These are phyloP conservation scores for Candida chauliodis DNA, from an alignment of 805 yeast genomes.

Conservation along the genomic window DNA sequence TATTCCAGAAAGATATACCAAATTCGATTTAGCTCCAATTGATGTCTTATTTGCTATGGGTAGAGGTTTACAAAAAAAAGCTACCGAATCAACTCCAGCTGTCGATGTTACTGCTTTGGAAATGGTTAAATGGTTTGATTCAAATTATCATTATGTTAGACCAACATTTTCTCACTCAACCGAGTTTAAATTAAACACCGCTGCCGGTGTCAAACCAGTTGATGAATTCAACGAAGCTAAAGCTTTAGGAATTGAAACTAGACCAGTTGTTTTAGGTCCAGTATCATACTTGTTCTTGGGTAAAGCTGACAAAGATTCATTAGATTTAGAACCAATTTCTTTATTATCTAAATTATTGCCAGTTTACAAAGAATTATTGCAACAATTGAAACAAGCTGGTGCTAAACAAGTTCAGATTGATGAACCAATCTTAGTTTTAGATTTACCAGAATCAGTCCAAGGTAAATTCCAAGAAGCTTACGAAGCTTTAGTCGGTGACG, in stretches of 20 bases:
- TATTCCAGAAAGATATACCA: slow-evolving; percentile 94
- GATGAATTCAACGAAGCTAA: slow-evolving; percentile 98
- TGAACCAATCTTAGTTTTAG: slow-evolving; percentile 95
- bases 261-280: slow-evolving; percentile 97
- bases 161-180: slow-evolving; percentile 97
- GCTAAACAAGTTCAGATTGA: slow-evolving; percentile 94
- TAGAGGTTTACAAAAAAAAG: slow-evolving; percentile 98
- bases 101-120: slow-evolving; percentile 98
- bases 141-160: slow-evolving; percentile 99
- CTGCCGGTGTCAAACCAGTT: slow-evolving; percentile 85
- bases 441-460: slow-evolving; percentile 79
- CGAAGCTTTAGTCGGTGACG: slow-evolving; percentile 63
- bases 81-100: slow-evolving; percentile 79
- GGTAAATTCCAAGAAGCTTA: slow-evolving; percentile 87
- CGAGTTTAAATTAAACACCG: slow-evolving; percentile 81
- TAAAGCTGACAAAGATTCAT: slow-evolving; percentile 97
- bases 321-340: slow-evolving; percentile 90
- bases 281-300: slow-evolving; percentile 92
- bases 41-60: slow-evolving; percentile 99
- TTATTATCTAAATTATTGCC: slow-evolving; percentile 88
- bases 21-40: slow-evolving; percentile 81
- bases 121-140: slow-evolving; percentile 99
- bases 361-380: slow-evolving; percentile 83
- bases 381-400: slow-evolving; percentile 90
- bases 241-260: slow-evolving; percentile 91